A percentile compares a stretch with the other conserved stretches of the same genome.
Evolutionary conservation across 768 basidiomycete genomes (phyloP).

Genomic region (Pulveroboletus sp.): DNA sequence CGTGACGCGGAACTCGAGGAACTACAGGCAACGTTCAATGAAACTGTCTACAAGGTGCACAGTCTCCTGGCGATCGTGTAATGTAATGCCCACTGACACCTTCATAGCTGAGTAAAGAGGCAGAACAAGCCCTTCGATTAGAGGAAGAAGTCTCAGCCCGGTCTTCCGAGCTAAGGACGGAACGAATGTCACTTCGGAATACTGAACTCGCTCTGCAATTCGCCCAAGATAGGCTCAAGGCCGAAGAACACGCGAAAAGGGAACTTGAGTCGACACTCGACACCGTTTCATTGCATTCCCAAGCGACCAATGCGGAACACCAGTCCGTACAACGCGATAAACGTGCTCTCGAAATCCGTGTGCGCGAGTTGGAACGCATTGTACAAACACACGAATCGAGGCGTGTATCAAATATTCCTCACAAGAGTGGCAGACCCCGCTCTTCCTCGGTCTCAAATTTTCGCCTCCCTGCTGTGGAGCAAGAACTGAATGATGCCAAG

Average conservation of each 20-base stretch:
- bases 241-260: conserved; percentile 45
- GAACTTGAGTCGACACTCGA: conserved; percentile 60
- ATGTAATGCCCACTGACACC: conserved; percentile 2
- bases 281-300: conserved; percentile 51
- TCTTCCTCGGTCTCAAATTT: conserved; percentile 60
- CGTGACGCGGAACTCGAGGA: conserved; percentile 37
- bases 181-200: conserved; percentile 53
- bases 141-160: conserved; percentile 49
- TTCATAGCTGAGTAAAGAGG: conserved; percentile 54
- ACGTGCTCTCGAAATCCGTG: conserved; percentile 48
- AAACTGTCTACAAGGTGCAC: conserved; percentile 37
- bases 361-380: conserved; percentile 55
- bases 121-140: conserved; percentile 51
- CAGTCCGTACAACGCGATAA: conserved; percentile 60
- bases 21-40: conserved; percentile 31
- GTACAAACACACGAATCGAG: conserved; percentile 36
- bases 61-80: background rate
- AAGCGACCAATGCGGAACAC: conserved; percentile 40
- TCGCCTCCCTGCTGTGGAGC: conserved; percentile 49
- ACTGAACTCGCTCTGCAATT: conserved; percentile 44
- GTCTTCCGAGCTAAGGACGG: conserved; percentile 56
- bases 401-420: conserved; percentile 30
- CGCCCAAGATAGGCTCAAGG: conserved; percentile 50
- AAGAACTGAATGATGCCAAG: conserved; percentile 50
- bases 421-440: conserved; percentile 42